Conservation (phyloP, 2,329 filamentous ascomycete species). For the Gnomoniopsis smithogilvyi region DNA sequence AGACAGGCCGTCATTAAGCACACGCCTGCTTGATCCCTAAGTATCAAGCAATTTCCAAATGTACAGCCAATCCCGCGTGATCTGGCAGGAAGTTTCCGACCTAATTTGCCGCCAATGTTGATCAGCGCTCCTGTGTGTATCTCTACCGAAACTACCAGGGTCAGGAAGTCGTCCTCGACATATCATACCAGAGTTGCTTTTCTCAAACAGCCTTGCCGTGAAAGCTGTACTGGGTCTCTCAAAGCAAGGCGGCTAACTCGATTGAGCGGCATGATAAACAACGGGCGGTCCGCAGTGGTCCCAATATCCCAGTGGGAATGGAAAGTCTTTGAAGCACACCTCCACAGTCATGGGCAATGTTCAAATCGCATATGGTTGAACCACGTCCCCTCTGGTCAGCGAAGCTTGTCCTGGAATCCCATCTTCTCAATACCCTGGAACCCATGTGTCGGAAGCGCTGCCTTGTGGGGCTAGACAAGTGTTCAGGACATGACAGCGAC, state of each 20-base stretch:
- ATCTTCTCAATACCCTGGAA: not conserved
- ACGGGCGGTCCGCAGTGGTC: not conserved
- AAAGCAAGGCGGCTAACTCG: not conserved
- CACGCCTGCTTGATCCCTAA: not conserved
- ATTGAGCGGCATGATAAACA: not conserved
- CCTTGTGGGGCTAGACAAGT: not conserved
- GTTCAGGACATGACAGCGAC: not conserved
- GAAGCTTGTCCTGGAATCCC: not conserved
- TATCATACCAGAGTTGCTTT: not conserved
- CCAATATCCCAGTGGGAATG: not conserved
- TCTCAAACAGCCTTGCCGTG: not conserved
- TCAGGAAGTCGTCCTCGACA: not conserved
- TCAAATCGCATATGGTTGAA: not conserved
- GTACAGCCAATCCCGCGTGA: not conserved
- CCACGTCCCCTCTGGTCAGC: no score
- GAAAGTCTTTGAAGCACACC: not conserved
- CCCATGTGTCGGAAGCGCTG: not conserved
- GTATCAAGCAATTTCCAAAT: not conserved
- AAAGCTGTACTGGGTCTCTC: not conserved
- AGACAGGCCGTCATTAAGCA: not conserved
- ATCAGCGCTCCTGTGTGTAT: not conserved
- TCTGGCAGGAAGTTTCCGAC: not conserved
- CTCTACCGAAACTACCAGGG: not conserved
- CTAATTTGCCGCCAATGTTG: not conserved
- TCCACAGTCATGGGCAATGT: not conserved